Evolutionary conservation across 2,329 filamentous ascomycete genomes (phyloP), one percentile per base, ranked within the genome.

Genomic region (Aspergillus arachidicola): DNA sequence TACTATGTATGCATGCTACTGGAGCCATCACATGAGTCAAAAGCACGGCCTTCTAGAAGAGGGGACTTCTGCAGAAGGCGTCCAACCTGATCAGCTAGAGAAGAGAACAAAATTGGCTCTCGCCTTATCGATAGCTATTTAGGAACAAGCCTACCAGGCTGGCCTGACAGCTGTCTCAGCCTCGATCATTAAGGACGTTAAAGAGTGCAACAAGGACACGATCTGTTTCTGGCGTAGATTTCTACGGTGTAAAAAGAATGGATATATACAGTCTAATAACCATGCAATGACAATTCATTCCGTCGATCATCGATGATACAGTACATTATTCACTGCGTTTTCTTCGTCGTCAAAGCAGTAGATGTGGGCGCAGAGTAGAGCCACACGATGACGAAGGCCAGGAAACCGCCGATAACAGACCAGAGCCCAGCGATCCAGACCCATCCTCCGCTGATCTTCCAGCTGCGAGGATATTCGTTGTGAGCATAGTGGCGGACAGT

Each of bases 401-500:
- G 68, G 86, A 94, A 99, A 9, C 93, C 95, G 12, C 83, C 84
- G 60, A 97, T 86, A 2, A 96, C 97, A 57, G 90, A 89, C 76
- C 87, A 91, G 64, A 98, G 91, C 64, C 95, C 94, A 0, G 89
- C 86, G 74, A 99, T 92, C 92, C 94, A 98, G 12, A 94, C 93
- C 92, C 93, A 98, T 3, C 93, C 94, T 48, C 90, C 94, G 65
- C 87, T 92, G 76, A 99, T 99, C 75, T 86, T 87, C 82, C 89
- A 98, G 78, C 92, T 96, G 72, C 95, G 87, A 36, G 93, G 92
- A 87, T 91, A 99, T 83, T 99, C 95, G 77, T 99, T 90, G 83
- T 99, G 95, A 9, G 95, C 95, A 81, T 97, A 95, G 83, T 99
- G 95, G 54, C 95, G 88, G 36, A 99, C 93, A 0, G 94, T 96